Base-by-base conservation (phyloP, 192 early-diverging fungal species). In the Hyaloraphidium curvatum region DNA sequence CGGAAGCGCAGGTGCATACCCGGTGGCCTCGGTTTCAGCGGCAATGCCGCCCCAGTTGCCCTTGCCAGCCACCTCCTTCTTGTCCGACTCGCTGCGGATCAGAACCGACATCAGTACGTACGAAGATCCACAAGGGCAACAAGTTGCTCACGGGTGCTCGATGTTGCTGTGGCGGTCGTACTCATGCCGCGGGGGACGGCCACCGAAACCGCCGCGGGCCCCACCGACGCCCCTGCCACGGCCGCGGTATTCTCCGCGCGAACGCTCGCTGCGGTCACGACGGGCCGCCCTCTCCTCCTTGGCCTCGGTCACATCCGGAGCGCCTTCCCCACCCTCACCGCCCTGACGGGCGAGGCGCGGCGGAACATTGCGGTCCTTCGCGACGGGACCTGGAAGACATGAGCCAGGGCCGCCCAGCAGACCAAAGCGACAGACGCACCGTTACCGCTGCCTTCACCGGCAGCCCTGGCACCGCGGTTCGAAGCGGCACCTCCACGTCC, bases 141-240 rank as follows among this genome's bases (percentile, higher is more conserved):
- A 23, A 16, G 22, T 16, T 33, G 59, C 64, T 55, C 65, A 72
- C 68, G 65, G 55, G 31, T 77, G 65, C 35, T 80, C 85, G n/a
- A 82, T 84, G 48, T 64, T 82, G 62, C 73, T 79, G 75, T 86
- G 87, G 61, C 88, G 84, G 65, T 95, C 89, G 63, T 78, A 83
- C 67, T 81, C 76, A 53, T 83, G 80, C 1, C 82, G 78, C 62
- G 76, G 74, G 30, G 61, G 54, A 14, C 74, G 66, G 23, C 72
- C 73, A 31, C 80, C 67, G 30, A 67, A 66, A 53, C 70, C 60
- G 31, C 68, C 76, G n/a, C n/a, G n/a, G n/a, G 17, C 40, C 52
- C 67, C 41, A 30, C 67, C 62, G 51, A 23, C 59, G 9, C 41
- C 58, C 55, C 74, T 70, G 40, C 30, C 60, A 58, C 53, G 54